These are phyloP conservation scores for Mycena pura DNA, from an alignment of 768 basidiomycete species.

Conservation along the genomic window DNA sequence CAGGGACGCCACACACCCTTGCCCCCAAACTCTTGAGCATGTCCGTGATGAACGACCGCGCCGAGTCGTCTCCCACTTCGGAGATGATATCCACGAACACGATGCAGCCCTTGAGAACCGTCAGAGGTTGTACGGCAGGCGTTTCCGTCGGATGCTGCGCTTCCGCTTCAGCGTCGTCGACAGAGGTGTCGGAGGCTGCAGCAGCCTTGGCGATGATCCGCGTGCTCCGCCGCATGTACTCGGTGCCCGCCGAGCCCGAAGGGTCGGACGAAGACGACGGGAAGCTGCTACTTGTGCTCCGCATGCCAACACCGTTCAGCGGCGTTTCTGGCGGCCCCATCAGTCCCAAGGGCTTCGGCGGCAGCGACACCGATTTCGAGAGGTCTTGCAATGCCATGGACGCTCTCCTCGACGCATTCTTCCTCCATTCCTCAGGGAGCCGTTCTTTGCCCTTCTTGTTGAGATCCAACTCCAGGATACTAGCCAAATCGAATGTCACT, in stretches of 20 bases:
- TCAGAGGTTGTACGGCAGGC: slow-evolving; percentile 43
- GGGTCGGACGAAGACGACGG: slow-evolving; percentile 33
- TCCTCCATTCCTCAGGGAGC: slow-evolving; percentile 34
- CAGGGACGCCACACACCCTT: slow-evolving; percentile 56
- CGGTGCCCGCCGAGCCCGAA: slow-evolving; percentile 14
- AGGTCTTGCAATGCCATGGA: slow-evolving; percentile 67
- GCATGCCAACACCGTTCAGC: slow-evolving; percentile 37
- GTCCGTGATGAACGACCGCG: slow-evolving; percentile 80
- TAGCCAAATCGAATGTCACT: slow-evolving; percentile 23
- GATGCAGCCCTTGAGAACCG: slow-evolving; percentile 72
- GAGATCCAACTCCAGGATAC: slow-evolving; percentile 21
- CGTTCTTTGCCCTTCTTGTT: slow-evolving; percentile 39
- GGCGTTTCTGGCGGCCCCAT: slow-evolving; percentile 62
- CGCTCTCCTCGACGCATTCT: slow-evolving; percentile 56
- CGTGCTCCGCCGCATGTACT: slow-evolving; percentile 38
- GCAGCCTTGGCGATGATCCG: slow-evolving; percentile 36
- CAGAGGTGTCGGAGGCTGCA: slow-evolving; percentile 24
- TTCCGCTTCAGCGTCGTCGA: slow-evolving; percentile 29
- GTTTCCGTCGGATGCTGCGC: slow-evolving; percentile 21
- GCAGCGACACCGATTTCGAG: slow-evolving; percentile 62
- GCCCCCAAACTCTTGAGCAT: slow-evolving; percentile 85
- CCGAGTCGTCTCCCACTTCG: slow-evolving; percentile 79
- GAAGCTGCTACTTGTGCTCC: slow-evolving; percentile 49
- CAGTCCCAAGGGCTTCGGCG: slow-evolving; percentile 40
- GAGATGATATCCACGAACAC: slow-evolving; percentile 91